Evolutionary conservation across 2,329 filamentous ascomycete genomes (phyloP).

Genomic region (Ophiostoma australiae): DNA sequence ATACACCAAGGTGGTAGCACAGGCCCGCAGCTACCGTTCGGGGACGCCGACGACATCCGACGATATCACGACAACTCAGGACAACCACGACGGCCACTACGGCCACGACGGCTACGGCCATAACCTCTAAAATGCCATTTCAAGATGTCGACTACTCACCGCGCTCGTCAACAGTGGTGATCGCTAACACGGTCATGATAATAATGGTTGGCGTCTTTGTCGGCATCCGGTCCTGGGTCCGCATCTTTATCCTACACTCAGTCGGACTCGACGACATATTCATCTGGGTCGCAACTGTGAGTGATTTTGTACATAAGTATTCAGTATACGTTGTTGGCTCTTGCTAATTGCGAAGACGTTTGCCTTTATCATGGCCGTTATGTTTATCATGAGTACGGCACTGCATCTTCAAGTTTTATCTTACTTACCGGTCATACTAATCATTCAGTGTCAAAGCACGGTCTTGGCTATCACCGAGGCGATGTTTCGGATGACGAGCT

Average conservation of each 20-base stretch:
- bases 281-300: slow-evolving; percentile 7
- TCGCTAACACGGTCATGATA: slow-evolving; percentile 11
- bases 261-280: slow-evolving; percentile 17
- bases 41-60: not conserved
- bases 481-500: not conserved
- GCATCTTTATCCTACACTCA: slow-evolving; percentile 3
- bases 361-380: not conserved
- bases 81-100: not conserved
- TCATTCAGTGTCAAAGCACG: not conserved
- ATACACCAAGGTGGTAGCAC: not conserved
- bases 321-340: not conserved
- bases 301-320: not conserved
- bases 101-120: no score
- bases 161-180: not conserved
- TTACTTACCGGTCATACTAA: not conserved
- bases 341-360: not conserved
- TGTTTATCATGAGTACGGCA: not conserved
- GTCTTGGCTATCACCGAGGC: not conserved
- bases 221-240: slow-evolving; percentile 15
- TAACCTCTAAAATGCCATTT: not conserved
- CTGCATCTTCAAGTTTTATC: not conserved
- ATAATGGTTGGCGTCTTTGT: slow-evolving; percentile 6
- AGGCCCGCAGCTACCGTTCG: not conserved
- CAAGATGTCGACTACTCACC: not conserved
- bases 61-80: not conserved